Base-by-base conservation (phyloP, 192 early-diverging fungal genomes). In the Powellomyces hirtus region DNA sequence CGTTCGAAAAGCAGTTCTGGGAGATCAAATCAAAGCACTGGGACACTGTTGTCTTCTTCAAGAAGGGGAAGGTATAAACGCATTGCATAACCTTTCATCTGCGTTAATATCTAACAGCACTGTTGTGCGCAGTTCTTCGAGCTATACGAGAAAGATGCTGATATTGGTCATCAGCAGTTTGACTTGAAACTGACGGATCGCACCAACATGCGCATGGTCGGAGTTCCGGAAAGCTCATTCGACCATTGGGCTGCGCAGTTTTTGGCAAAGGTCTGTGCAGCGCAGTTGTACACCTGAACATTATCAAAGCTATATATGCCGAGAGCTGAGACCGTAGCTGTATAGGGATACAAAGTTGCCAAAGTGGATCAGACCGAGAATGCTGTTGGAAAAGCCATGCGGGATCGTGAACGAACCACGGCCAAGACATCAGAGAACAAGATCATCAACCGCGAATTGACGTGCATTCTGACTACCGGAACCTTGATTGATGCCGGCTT, bases 1-100 rank as follows among this genome's bases (percentile, higher is more conserved):
- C 92, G 10, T 99, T 99, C 76, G 98, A 99, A 81, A 83, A 86
- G 40, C 98, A 99, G 78, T 99, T 92, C 76, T 99, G 98, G 98
- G 92, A 97, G 79, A 95, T 99, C 73, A 99, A 99, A 76, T 75
- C 78, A 63, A 82, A 89, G 64, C 87, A 94, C 59, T 99, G 94
- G 90, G 94, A 98, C 73, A 91, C 91, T 0, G 89, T 94, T 18
- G 95, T 98, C 14, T 98, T 98, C 71, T 99, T 98, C 84, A 99
- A 99, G 68, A 99, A 98, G 82, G 95, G 96, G 64, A 98, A 98
- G 76, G 97, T 98, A 56, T 24, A n/a, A n/a, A n/a, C 22, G 20
- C n/a, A n/a, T n/a, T n/a, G 36, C 11, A 64, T 60, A 1, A 1
- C 13, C 2, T 16, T 60, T 35, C 14, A 1, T 40, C 18, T 37